These are phyloP conservation scores for Cercospora zeae-maydis DNA, from an alignment of 2,329 filamentous ascomycete species.

Conservation along the genomic window DNA sequence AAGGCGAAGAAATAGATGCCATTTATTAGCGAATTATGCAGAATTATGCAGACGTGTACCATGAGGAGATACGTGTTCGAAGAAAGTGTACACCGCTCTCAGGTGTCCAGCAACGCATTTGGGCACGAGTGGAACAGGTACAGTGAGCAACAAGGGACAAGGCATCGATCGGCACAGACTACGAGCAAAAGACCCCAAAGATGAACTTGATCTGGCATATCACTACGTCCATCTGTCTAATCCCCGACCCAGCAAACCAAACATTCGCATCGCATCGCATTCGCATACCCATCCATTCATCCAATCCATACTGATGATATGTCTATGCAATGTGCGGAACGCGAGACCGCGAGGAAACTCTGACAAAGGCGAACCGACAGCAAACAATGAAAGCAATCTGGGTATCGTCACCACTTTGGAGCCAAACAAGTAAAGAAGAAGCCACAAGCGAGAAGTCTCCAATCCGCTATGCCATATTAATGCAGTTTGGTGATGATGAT, in stretches of 20 bases:
- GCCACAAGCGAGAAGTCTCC: not conserved
- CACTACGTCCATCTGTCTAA: not conserved
- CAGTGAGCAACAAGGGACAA: no score
- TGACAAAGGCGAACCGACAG: not conserved
- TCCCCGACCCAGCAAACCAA: not conserved
- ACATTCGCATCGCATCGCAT: not conserved
- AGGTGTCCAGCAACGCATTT: no score
- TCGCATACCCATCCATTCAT: not conserved
- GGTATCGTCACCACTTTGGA: slow-evolving; percentile 22
- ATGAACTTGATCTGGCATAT: not conserved
- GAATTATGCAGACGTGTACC: no score
- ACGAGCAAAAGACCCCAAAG: not conserved
- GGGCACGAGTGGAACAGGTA: no score
- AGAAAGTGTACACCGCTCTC: not conserved
- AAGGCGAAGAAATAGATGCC: slow-evolving; percentile 56
- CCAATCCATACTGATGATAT: not conserved
- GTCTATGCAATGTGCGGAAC: not conserved
- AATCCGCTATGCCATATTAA: slow-evolving; percentile 23
- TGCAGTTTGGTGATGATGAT: slow-evolving; percentile 7
- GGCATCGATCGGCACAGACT: no score
- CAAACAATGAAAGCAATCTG: slow-evolving; percentile 18
- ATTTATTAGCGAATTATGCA: not conserved
- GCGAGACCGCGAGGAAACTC: not conserved
- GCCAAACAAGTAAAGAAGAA: not conserved
- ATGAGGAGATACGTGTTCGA: not conserved